Conservation (phyloP, 23 red algal species). For the Gracilaria domingensis region DNA sequence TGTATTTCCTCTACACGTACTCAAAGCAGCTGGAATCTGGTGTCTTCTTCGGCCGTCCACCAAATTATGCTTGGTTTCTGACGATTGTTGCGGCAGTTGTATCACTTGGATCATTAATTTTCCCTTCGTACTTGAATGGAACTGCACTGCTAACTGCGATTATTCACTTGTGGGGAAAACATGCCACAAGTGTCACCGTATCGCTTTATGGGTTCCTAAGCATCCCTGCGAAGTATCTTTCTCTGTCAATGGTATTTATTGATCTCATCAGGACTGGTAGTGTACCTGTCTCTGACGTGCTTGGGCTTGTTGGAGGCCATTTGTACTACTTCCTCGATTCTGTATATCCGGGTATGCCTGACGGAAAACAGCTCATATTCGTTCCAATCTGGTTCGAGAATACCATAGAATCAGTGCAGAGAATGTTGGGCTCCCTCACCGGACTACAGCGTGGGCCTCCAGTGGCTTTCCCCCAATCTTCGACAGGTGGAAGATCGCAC, state of each 20-base stretch:
- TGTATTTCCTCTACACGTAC: constrained; percentile 87
- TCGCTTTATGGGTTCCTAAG: constrained; percentile 85
- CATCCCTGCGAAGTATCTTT: constrained; percentile 91
- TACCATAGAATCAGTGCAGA: constrained; percentile 42
- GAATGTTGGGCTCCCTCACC: constrained; percentile 55
- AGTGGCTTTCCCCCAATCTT: neutral
- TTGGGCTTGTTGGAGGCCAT: constrained; percentile 87
- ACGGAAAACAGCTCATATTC: constrained; percentile 64
- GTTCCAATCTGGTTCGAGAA: constrained; percentile 64
- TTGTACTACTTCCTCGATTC: constrained; percentile 95
- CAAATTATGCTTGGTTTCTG: constrained; percentile 87
- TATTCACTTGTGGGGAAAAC: constrained; percentile 86
- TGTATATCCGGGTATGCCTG: constrained; percentile 85
- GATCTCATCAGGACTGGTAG: constrained; percentile 64
- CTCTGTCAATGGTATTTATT: constrained; percentile 75
- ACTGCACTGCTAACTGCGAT: constrained; percentile 81
- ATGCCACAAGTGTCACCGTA: constrained; percentile 75
- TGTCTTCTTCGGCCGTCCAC: constrained; percentile 78
- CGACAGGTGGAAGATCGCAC: neutral
- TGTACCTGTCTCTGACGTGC: constrained; percentile 56
- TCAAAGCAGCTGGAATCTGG: constrained; percentile 86
- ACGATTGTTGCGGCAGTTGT: constrained; percentile 48
- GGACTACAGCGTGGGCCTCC: constrained; percentile 40
- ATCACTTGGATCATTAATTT: constrained; percentile 13
- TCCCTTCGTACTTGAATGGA: constrained; percentile 58